phyloP scores from a whole-genome alignment of 441 rosid species.

The Populus hybrid region DNA sequence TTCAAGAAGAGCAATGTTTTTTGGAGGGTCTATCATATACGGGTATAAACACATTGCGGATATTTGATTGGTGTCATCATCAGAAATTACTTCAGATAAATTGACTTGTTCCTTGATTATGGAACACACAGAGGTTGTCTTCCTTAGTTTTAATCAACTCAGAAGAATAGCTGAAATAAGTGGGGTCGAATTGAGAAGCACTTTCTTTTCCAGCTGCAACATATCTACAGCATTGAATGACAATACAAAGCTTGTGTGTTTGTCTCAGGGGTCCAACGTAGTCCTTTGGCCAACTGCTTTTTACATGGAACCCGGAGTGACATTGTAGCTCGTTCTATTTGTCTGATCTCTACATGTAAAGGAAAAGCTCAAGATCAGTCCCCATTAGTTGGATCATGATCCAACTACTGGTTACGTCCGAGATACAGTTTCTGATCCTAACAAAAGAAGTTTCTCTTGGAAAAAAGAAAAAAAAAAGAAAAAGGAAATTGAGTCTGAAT shows the following conservation, averaged over 20 bases:
- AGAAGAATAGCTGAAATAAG: not conserved
- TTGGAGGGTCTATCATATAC: too few species aligned
- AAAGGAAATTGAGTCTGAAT: too few species aligned
- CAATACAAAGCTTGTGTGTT: not conserved
- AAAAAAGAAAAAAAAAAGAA: too few species aligned
- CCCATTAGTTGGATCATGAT: not conserved
- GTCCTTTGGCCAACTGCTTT: not conserved
- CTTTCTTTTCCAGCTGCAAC: too few species aligned
- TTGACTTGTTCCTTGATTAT: not conserved
- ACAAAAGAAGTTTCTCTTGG: too few species aligned
- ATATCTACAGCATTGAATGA: conserved; percentile 7
- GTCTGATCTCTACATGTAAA: not conserved
- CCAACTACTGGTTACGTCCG: not conserved
- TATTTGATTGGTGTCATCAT: too few species aligned
- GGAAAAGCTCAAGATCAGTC: not conserved
- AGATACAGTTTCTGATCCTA: not conserved
- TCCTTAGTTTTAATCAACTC: not conserved
- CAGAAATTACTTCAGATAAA: not conserved
- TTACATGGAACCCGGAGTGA: not conserved
- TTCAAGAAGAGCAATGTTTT: too few species aligned
- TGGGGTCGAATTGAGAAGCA: not conserved
- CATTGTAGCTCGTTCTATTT: not conserved
- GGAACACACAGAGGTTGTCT: too few species aligned
- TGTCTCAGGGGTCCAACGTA: not conserved
- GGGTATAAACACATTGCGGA: too few species aligned